Evolutionary conservation across 1,284 basidiomycete species (phyloP), one percentile per base, ranked within the genome.

Genomic region (Melanopsichium pennsylvanicum): DNA sequence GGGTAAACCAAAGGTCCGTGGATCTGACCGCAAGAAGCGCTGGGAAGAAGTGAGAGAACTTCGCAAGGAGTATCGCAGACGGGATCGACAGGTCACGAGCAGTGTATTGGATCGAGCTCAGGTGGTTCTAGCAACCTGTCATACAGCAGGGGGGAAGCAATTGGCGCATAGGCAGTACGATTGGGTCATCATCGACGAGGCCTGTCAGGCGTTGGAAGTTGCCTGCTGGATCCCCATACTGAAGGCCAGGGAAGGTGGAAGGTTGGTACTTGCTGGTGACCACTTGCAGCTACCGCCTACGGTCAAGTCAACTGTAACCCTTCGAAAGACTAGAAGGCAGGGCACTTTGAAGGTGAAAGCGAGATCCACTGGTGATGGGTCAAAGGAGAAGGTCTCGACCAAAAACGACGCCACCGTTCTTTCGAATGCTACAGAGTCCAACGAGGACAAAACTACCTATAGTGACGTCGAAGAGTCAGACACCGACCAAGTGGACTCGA

Each of bases 141-240:
- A 97, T 82, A 90, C 91, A 0, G 72, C 72, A 1, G 74, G 59
- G 0, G 67, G 66, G 4, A 66, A 62, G 33, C 57, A 72, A 41
- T 44, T 79, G 41, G 57, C 70, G 6, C 22, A 45, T 3, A 25
- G 55, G 5, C 27, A 50, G 3, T 98, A 97, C 74, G 95, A 97
- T 79, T 88, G 93, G 0, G 88, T 93, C 8, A 90, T 97, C 35
- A 92, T 98, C 34, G 95, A 97, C 72, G 95, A 97, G 83, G 82
- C 81, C 13, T 97, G 94, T 0, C 95, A 97, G 81, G 94, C 93
- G 3, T 81, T 96, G n/a, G 94, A 97, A 82, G 90, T 93, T 8
- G 91, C 93, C 3, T 97, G 94, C 82, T 97, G 95, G 93, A 88
- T 97, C 26, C 93, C 95, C 0, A 90, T 97, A 44, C 86, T 95